A percentile compares a stretch with the other conserved stretches of the same genome.
Evolutionary conservation across 495 filamentous ascomycete genomes (phyloP).

Genomic region (Trichoderma gamsii): DNA sequence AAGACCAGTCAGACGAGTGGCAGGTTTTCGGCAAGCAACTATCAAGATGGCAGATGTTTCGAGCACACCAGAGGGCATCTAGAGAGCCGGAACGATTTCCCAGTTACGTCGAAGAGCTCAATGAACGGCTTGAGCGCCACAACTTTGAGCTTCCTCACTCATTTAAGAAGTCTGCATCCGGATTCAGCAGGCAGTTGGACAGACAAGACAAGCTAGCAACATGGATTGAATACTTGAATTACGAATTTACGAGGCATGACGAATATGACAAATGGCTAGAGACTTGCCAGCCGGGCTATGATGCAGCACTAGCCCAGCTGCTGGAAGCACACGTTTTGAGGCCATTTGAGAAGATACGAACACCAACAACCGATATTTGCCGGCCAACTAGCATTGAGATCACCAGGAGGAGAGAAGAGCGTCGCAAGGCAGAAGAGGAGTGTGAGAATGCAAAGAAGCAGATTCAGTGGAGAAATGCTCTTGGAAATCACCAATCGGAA

Average conservation of each 20-base stretch:
- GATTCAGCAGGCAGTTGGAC: constrained; percentile 21
- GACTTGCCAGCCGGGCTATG: neutral
- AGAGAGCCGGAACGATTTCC: neutral
- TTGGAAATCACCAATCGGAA: neutral
- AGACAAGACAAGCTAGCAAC: constrained; percentile 28
- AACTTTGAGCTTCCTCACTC: neutral
- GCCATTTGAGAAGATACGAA: neutral
- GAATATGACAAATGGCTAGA: constrained; percentile 9
- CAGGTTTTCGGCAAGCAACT: neutral
- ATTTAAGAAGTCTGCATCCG: neutral
- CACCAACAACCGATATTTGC: neutral
- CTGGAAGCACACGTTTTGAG: neutral
- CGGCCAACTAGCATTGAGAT: neutral
- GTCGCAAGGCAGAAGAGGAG: neutral
- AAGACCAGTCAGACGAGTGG: neutral
- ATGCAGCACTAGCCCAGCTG: neutral
- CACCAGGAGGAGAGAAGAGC: neutral
- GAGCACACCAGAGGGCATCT: neutral
- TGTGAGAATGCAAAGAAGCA: neutral
- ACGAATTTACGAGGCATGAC: constrained; percentile 18
- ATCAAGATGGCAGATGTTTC: constrained; percentile 1
- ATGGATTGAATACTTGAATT: constrained; percentile 29
- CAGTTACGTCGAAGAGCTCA: neutral
- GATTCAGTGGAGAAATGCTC: neutral
- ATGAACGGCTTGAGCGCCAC: neutral